phyloP scores from a whole-genome alignment of 1,139 yeast genomes.

The Zygotorulaspora mrakii region DNA sequence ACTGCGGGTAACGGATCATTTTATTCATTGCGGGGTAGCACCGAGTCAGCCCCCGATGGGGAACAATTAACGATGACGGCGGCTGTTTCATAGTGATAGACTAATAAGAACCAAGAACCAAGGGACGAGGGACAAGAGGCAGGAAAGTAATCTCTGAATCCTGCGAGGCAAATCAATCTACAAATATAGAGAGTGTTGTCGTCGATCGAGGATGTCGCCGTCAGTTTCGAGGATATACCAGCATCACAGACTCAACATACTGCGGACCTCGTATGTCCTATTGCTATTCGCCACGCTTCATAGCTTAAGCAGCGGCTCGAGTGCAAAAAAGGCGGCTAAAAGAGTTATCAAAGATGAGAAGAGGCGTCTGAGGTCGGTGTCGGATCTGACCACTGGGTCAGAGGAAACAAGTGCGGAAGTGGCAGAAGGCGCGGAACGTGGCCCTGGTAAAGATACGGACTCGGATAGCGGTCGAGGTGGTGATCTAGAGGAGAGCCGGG shows the following conservation, averaged over 20 bases:
- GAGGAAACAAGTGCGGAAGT: not conserved
- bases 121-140: not conserved
- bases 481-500: slow-evolving; percentile 5
- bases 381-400: not conserved
- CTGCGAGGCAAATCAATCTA: not conserved
- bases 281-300: slow-evolving; percentile 27
- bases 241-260: slow-evolving; percentile 29
- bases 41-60: too few species aligned
- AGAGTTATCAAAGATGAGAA: slow-evolving; percentile 11
- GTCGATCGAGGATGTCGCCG: slow-evolving; percentile 5
- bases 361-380: not conserved
- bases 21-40: too few species aligned
- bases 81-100: not conserved
- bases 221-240: slow-evolving; percentile 21
- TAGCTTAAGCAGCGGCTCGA: slow-evolving; percentile 19
- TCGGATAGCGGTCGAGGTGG: slow-evolving; percentile 5
- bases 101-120: not conserved
- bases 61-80: too few species aligned
- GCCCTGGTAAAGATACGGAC: not conserved
- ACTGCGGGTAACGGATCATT: not conserved
- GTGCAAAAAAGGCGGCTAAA: slow-evolving; percentile 10
- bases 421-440: not conserved
- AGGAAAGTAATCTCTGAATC: not conserved
- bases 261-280: slow-evolving; percentile 31
- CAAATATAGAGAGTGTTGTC: not conserved